Percentiles rank a stretch among this genome's conserved stretches.
These are phyloP conservation scores for Xylogone sp. DNA, from an alignment of 2,329 filamentous ascomycete species.

Conservation along the genomic window DNA sequence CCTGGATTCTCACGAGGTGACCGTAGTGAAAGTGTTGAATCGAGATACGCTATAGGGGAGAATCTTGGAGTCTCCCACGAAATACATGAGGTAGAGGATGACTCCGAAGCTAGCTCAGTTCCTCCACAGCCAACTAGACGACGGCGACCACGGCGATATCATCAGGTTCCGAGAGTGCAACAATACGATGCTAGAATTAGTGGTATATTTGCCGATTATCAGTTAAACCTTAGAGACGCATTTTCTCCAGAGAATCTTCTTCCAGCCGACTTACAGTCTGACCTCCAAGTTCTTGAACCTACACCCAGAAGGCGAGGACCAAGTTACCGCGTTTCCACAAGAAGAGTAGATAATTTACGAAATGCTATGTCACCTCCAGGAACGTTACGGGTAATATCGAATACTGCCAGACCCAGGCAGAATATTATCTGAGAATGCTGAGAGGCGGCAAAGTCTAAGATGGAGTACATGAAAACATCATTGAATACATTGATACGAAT, in stretches of 20 bases:
- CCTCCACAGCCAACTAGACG: conserved; percentile 17
- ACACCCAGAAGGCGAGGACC: conserved; percentile 15
- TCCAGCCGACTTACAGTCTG: conserved; percentile 11
- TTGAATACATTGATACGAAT: neutral
- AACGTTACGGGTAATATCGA: neutral
- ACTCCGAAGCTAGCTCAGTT: conserved; percentile 22
- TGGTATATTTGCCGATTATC: conserved; percentile 27
- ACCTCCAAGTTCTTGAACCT: conserved; percentile 12
- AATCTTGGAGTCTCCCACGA: conserved; percentile 20
- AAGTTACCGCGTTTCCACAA: conserved; percentile 15
- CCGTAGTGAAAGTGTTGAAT: conserved; percentile 9
- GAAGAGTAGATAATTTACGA: conserved; percentile 10
- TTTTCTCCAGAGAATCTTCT: conserved; percentile 10
- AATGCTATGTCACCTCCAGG: neutral
- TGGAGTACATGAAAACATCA: neutral
- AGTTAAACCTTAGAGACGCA: conserved; percentile 17
- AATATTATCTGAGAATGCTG: neutral
- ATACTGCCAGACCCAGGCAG: neutral
- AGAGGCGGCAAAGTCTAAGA: neutral
- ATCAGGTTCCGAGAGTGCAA: conserved; percentile 11
- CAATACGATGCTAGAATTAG: conserved; percentile 27
- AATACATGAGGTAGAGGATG: conserved; percentile 20
- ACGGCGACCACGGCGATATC: conserved; percentile 10
- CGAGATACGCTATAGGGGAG: conserved; percentile 7
- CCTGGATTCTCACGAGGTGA: conserved; percentile 13